Evolutionary conservation across 805 yeast species (phyloP), one percentile per base, ranked within the genome.

Genomic region (Yarrowia sp.): DNA sequence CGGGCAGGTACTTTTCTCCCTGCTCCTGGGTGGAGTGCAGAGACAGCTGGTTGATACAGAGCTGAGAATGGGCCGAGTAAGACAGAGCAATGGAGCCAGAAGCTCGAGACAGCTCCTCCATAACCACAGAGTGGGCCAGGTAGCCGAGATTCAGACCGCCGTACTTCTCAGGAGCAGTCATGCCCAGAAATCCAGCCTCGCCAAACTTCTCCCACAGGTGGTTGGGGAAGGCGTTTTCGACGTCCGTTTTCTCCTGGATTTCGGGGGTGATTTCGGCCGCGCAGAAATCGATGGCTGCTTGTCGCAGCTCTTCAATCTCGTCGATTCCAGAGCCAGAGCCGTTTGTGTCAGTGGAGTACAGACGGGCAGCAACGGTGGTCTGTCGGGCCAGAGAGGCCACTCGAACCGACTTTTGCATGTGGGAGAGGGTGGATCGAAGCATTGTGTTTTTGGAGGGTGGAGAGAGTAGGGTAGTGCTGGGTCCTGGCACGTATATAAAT

Each of bases 41-140:
- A 24, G 74, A 61, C 44, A 73, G 67, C 66, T 73, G 75, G 67
- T 73, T 73, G 44, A 73, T 71, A 56, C 75, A 73, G 32, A 73
- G 71, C 67, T 73, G 75, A 2, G 75, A 72, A 62, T 73, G 75
- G 4, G 75, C 75, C 21, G 73, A 71, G 66, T 73, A 73, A 16
- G 75, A 72, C 22, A 73, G 68, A 5, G 69, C 75, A 65, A 73
- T 73, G 8, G 75, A 71, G 10, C 74, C 75, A 26, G 71, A 67
- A 33, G 75, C 75, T 21, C 72, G 66, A 12, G 74, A 71, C 4
- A 73, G 59, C 67, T 72, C 75, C 66, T 73, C 75, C 70, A 73
- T 70, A 17, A 73, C 75, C 7, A 71, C 74, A 8, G 71, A 59
- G 65, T 73, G 75, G 32, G 75, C 75, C 28, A 68, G 65, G 67